Base-by-base conservation (phyloP, 2,329 filamentous ascomycete genomes). In the Diaporthe longicolla region DNA sequence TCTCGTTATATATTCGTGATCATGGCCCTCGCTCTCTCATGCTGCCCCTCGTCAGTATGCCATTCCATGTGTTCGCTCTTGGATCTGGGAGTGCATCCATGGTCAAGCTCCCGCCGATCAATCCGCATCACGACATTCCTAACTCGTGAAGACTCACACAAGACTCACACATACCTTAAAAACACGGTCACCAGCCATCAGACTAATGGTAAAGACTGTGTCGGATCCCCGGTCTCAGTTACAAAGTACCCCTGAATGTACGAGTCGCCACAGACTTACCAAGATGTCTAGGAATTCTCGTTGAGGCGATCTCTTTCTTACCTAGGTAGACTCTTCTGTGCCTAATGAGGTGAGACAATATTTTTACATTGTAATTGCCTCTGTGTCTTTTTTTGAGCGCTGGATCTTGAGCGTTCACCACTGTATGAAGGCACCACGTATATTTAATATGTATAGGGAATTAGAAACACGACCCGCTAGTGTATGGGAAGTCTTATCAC, bases 261-360 rank as follows among this genome's bases (percentile, higher is more conserved):
- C 4, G 40, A 24, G 5, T 48, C 24, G 59, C 40, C 24, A 45
- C 24, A 21, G n/a, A 24, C 17, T n/a, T n/a, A 2, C 40, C 11
- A 32, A n/a, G 40, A 32, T 45, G 59, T 45, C 24, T 45, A 32
- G 40, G 15, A 63, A 17, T 32, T 45, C 40, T 32, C 24, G 40
- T n/a, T 32, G 40, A 13, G 17, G 17, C 3, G 40, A 48, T 48
- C 17, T 63, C 40, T 40, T 11, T 9, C 4, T 15, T 21, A 5
- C 29, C 29, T 32, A 32, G 29, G 29, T 32, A 6, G 37, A 45
- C 37, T 29, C 24, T 29, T 21, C 24, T 29, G 37, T n/a, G 40
- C 21, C 40, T 63, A 26, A n/a, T 48, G 15, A 63, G 17, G 59
- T 45, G 59, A 63, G 48, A 63, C 59, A 63, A n/a, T n/a, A n/a